phyloP scores from a whole-genome alignment of 176 grass and related monocot species.

The Eleusine coracana region DNA sequence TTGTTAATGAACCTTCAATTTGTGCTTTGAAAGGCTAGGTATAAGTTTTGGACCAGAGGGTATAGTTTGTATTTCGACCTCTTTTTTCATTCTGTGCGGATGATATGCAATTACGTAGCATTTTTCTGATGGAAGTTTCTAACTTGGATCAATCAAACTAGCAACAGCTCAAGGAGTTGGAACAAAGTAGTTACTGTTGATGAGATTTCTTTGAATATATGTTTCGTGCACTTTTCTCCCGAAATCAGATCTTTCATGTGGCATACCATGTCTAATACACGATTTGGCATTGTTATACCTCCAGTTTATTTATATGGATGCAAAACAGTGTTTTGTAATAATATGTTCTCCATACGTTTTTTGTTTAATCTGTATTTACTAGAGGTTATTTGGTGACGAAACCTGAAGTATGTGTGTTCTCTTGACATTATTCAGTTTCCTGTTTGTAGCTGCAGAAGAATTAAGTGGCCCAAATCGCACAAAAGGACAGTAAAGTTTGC shows the following conservation, averaged over 20 bases:
- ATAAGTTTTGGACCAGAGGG: too few relatives aligned
- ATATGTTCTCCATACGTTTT: slow-evolving; percentile 4
- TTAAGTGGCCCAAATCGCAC: neutral
- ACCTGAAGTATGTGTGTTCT: neutral
- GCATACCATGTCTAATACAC: neutral
- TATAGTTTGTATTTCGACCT: too few relatives aligned
- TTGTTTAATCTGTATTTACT: neutral
- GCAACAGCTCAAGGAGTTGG: neutral
- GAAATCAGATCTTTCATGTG: neutral
- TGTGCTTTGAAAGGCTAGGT: too few relatives aligned
- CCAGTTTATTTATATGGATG: neutral
- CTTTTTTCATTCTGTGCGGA: neutral
- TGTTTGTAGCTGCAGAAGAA: slow-evolving; percentile 27
- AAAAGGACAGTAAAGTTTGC: slow-evolving; percentile 20
- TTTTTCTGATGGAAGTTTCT: neutral
- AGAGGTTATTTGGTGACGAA: neutral
- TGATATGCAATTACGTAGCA: neutral
- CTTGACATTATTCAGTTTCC: slow-evolving; percentile 2
- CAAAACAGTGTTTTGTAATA: neutral
- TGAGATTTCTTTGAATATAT: neutral
- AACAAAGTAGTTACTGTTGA: neutral
- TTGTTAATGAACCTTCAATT: too few relatives aligned
- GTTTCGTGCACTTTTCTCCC: neutral
- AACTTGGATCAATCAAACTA: neutral
- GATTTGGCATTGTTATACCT: neutral